Conservation (phyloP, 1,284 basidiomycete species). For the Cutaneotrichosporon sp. region DNA sequence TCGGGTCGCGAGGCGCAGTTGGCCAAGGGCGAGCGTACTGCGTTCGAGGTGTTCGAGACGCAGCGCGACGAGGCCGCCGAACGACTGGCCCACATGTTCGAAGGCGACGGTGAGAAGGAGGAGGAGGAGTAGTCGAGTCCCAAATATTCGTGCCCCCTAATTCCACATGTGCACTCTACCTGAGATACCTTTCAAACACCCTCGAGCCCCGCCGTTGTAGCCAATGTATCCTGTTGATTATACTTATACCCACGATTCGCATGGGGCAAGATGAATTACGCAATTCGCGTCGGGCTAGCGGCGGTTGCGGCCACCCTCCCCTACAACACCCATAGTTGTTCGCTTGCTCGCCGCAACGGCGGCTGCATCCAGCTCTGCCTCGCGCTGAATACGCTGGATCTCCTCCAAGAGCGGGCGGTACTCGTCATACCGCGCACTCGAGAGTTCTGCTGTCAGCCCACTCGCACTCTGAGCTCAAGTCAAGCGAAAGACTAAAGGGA, state of each 20-base stretch:
- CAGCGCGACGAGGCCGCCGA: constrained; percentile 65
- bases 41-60: constrained; percentile 76
- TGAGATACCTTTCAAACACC: too few species aligned
- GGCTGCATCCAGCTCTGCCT: constrained; percentile 80
- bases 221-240: not conserved
- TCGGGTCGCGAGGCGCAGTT: constrained; percentile 41
- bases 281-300: constrained; percentile 4
- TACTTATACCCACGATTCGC: too few species aligned
- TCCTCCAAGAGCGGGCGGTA: constrained; percentile 76
- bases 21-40: constrained; percentile 51
- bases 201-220: too few species aligned
- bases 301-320: constrained; percentile 28
- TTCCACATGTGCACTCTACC: too few species aligned
- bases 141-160: too few species aligned
- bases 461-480: constrained; percentile 26
- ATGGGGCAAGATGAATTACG: too few species aligned
- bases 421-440: constrained; percentile 45
- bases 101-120: constrained; percentile 36
- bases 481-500: constrained; percentile 43
- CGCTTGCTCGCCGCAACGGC: constrained; percentile 56
- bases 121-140: constrained; percentile 7
- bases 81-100: constrained; percentile 62
- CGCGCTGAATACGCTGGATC: constrained; percentile 75
- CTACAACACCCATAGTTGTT: constrained; percentile 26
- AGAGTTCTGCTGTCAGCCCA: constrained; percentile 36